A percentile compares a stretch with the other conserved stretches of the same genome.
These are phyloP conservation scores for Candida rishiriensis DNA, from an alignment of 805 yeast genomes.

Conservation along the genomic window DNA sequence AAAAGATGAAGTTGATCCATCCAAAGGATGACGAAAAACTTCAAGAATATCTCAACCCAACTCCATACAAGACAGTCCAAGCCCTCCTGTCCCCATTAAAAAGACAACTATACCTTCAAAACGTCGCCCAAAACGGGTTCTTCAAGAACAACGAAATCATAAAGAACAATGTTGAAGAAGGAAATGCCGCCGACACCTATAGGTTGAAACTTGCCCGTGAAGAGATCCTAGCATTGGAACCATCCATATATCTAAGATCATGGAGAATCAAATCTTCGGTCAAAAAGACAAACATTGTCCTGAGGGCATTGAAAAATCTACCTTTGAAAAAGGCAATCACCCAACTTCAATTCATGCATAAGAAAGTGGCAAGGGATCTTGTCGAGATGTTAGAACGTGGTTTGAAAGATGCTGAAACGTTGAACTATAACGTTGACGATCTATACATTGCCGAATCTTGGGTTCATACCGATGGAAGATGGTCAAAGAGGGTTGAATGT, in stretches of 20 bases:
- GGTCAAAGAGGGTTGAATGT: slow-evolving; percentile 66
- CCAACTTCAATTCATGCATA: slow-evolving; percentile 84
- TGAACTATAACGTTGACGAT: slow-evolving; percentile 55
- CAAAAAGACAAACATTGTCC: slow-evolving; percentile 79
- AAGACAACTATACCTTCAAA: slow-evolving; percentile 54
- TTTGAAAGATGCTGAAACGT: slow-evolving; percentile 56
- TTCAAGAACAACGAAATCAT: slow-evolving; percentile 60
- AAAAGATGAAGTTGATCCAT: slow-evolving; percentile 16
- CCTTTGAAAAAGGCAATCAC: slow-evolving; percentile 77
- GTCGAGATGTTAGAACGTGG: slow-evolving; percentile 73
- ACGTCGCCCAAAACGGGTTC: slow-evolving; percentile 59
- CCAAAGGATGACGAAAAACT: slow-evolving; percentile 32
- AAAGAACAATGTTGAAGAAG: slow-evolving; percentile 22
- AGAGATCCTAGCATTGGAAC: slow-evolving; percentile 80
- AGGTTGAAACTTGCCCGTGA: slow-evolving; percentile 52
- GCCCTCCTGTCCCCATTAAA: slow-evolving; percentile 66
- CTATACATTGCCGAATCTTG: slow-evolving; percentile 77
- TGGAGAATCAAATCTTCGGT: slow-evolving; percentile 81
- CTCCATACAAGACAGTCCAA: slow-evolving; percentile 52
- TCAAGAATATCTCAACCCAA: slow-evolving; percentile 48
- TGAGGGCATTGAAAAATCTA: slow-evolving; percentile 70
- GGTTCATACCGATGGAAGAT: slow-evolving; percentile 85
- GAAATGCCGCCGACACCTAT: slow-evolving; percentile 32
- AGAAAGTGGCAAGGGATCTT: slow-evolving; percentile 74
- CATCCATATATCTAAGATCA: slow-evolving; percentile 77